phyloP scores from a whole-genome alignment of 192 early-diverging fungal genomes.

The Haplosporangium gracile region DNA sequence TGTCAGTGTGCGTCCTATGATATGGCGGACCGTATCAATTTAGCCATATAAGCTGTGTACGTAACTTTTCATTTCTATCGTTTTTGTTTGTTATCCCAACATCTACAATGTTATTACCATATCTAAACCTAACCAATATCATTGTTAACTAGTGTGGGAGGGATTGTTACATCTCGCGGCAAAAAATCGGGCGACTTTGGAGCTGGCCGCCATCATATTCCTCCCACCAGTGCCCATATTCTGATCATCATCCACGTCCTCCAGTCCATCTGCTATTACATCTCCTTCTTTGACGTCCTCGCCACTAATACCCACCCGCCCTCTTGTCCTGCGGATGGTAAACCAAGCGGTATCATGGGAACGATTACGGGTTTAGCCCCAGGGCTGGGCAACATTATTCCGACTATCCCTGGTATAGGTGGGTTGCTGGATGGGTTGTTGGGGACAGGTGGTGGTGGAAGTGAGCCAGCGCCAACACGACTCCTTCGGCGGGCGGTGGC shows the following conservation, averaged over 20 bases:
- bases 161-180: constrained; percentile 10
- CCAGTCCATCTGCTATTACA: constrained; percentile 20
- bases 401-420: background rate
- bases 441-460: background rate
- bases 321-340: background rate
- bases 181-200: background rate
- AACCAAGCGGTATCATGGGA: background rate
- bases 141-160: constrained; percentile 13
- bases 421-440: background rate
- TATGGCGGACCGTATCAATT: constrained; percentile 37
- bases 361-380: background rate
- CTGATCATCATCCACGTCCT: constrained; percentile 28
- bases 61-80: background rate
- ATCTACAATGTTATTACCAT: background rate
- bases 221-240: constrained; percentile 16
- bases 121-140: background rate
- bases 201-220: background rate
- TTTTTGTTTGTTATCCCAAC: background rate
- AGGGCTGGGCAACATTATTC: background rate
- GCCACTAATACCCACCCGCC: constrained; percentile 19
- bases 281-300: constrained; percentile 25
- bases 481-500: too few relatives aligned
- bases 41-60: constrained; percentile 22
- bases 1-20: constrained; percentile 22
- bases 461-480: too few relatives aligned